Percentiles rank a stretch among this genome's conserved stretches.
Conservation (phyloP, 192 early-diverging fungal genomes). For the Irineochytrium annulatum region DNA sequence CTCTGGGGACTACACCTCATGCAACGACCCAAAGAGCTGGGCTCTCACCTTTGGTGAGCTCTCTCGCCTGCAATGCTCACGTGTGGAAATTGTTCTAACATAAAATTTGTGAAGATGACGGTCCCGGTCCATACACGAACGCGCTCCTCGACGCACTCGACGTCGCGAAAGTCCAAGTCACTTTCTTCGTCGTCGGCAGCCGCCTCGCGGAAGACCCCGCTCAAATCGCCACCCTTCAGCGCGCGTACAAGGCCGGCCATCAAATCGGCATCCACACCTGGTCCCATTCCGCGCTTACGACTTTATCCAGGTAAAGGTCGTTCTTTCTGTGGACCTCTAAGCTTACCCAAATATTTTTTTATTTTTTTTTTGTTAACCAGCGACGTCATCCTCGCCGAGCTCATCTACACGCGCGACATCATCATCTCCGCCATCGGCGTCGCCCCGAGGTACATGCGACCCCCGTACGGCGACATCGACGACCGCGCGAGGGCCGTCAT, state of each 20-base stretch:
- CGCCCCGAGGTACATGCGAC: conserved; percentile 53
- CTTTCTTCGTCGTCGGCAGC: conserved; percentile 67
- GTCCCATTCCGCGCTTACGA: conserved; percentile 52
- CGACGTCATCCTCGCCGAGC: conserved; percentile 62
- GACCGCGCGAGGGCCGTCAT: conserved; percentile 53
- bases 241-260: conserved; percentile 53
- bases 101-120: too few species aligned
- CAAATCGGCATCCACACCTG: conserved; percentile 65
- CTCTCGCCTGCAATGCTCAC: too few species aligned
- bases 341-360: too few species aligned
- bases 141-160: conserved; percentile 51
- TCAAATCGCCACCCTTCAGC: conserved; percentile 28
- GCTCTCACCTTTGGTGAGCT: too few species aligned
- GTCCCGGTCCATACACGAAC: conserved; percentile 47
- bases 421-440: conserved; percentile 50
- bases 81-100: too few species aligned
- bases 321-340: too few species aligned
- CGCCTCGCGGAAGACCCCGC: conserved; percentile 36
- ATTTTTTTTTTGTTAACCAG: too few species aligned
- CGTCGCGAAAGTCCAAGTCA: conserved; percentile 53
- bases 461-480: conserved; percentile 67
- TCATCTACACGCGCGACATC: conserved; percentile 43
- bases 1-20: too few species aligned
- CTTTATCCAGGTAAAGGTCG: conserved; percentile 52
- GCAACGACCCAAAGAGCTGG: too few species aligned